phyloP scores from a whole-genome alignment of 202 grass and related monocot species.

The Dendrocalamus latiflorus region DNA sequence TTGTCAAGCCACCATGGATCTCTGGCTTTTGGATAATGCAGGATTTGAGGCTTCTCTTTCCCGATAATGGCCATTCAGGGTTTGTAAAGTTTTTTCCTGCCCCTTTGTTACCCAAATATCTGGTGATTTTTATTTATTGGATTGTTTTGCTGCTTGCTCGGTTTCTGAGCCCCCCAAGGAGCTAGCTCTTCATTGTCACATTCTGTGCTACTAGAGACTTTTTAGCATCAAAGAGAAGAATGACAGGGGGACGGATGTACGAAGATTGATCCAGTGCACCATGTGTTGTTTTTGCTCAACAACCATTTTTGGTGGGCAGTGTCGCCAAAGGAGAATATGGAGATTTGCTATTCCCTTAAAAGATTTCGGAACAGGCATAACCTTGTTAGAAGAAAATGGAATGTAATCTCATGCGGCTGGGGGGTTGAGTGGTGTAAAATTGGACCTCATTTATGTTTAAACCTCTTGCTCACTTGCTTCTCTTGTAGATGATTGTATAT shows the following conservation, averaged over 20 bases:
- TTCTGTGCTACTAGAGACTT: conserved; percentile 22
- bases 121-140: conserved; percentile 69
- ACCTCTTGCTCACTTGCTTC: neutral
- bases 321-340: neutral
- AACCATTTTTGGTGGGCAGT: conserved; percentile 1
- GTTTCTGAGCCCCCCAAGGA: conserved; percentile 8
- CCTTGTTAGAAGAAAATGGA: neutral
- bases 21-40: conserved; percentile 43
- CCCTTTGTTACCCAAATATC: conserved; percentile 28
- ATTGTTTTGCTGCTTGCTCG: conserved; percentile 50
- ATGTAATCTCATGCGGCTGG: neutral
- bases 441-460: neutral
- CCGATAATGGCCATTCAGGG: conserved; percentile 57
- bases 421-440: neutral
- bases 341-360: neutral
- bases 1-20: conserved; percentile 36
- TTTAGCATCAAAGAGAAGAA: neutral
- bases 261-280: neutral
- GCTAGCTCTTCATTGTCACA: neutral
- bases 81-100: conserved; percentile 78
- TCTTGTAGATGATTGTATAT: neutral
- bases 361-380: neutral
- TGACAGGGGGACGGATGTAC: neutral
- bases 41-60: conserved; percentile 48
- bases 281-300: conserved; percentile 28